These are phyloP conservation scores for Juglanconis oblonga DNA, from an alignment of 2,329 filamentous ascomycete species.

Conservation along the genomic window DNA sequence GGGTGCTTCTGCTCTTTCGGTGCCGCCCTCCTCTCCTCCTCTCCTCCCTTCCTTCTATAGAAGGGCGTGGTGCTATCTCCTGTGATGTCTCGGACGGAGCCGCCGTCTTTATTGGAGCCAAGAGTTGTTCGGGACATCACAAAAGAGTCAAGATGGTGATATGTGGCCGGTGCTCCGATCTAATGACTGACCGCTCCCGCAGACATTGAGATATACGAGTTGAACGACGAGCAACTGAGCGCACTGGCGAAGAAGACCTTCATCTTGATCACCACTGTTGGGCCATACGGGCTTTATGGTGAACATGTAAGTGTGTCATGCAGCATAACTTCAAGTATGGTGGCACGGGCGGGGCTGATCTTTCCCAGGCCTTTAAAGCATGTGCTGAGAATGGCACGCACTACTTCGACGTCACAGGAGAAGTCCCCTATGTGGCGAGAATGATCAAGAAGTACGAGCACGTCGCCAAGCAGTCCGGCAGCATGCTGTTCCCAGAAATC, in stretches of 20 bases:
- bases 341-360: neutral
- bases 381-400: conserved; percentile 63
- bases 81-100: neutral
- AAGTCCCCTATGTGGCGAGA: conserved; percentile 52
- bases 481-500: conserved; percentile 59
- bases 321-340: neutral
- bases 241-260: conserved; percentile 54
- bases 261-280: conserved; percentile 56
- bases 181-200: conserved; percentile 1
- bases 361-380: conserved; percentile 49
- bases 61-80: neutral
- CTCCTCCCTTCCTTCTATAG: neutral
- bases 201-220: conserved; percentile 52
- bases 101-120: neutral
- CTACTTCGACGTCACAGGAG: conserved; percentile 63
- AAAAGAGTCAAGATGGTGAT: neutral
- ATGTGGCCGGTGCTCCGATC: neutral
- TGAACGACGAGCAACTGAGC: conserved; percentile 44
- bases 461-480: conserved; percentile 50
- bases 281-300: conserved; percentile 56
- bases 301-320: conserved; percentile 34
- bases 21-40: neutral
- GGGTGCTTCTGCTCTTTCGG: conserved; percentile 24
- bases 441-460: conserved; percentile 61
- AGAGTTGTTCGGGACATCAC: neutral